Percentiles rank a stretch among this genome's conserved stretches.
Evolutionary conservation across 495 filamentous ascomycete species (phyloP).

Genomic region (Elasticomyces elasticus): DNA sequence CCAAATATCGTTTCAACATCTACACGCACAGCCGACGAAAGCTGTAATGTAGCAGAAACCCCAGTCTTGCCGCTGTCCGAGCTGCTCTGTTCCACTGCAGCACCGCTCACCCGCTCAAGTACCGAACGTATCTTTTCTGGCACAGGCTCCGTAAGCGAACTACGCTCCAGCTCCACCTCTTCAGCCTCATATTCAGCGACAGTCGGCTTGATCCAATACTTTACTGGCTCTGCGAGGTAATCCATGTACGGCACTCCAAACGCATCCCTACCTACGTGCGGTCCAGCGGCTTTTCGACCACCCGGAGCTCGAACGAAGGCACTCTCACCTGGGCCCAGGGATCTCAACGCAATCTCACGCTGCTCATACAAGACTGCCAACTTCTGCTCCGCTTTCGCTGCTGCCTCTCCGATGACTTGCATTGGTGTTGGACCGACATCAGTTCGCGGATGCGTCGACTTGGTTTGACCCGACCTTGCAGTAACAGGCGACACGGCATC

Average conservation of each 20-base stretch:
- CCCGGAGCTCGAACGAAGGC: not conserved
- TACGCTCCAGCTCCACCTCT: not conserved
- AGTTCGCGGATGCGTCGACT: too few species aligned
- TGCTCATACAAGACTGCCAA: not conserved
- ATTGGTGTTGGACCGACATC: not conserved
- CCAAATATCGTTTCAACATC: not conserved
- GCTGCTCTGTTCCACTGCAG: too few species aligned
- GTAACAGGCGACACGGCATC: not conserved
- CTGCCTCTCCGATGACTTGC: not conserved
- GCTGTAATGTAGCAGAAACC: too few species aligned
- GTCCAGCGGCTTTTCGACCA: not conserved
- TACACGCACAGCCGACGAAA: not conserved
- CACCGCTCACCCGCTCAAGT: not conserved
- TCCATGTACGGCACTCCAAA: slow-evolving; percentile 6
- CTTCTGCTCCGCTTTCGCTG: not conserved
- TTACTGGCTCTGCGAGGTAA: slow-evolving; percentile 1
- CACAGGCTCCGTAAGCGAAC: not conserved
- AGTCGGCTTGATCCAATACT: not conserved
- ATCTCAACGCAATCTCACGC: not conserved
- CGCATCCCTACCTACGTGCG: not conserved
- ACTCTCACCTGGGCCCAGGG: not conserved
- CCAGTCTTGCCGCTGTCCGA: too few species aligned
- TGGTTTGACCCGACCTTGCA: not conserved
- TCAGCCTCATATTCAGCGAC: not conserved
- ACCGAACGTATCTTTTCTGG: not conserved